phyloP scores from a whole-genome alignment of 148 eudicot species.

The Arbutus unedo region DNA sequence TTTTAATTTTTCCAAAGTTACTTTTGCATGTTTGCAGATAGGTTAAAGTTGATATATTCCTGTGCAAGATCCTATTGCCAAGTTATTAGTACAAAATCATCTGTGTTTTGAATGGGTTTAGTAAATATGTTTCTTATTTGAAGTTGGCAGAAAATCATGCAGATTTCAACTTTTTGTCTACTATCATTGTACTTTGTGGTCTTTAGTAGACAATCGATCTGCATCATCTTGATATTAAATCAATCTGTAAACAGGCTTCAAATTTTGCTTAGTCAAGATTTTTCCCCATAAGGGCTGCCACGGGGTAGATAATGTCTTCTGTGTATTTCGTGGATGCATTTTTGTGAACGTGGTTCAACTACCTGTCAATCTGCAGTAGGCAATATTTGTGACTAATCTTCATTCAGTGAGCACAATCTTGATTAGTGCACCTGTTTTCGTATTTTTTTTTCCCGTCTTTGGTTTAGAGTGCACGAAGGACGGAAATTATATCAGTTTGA shows the following conservation, averaged over 20 bases:
- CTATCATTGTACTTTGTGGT: neutral
- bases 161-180: neutral
- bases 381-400: conserved; percentile 13
- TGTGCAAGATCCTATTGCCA: neutral
- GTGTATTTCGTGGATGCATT: neutral
- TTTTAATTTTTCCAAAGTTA: neutral
- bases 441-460: neutral
- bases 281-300: conserved; percentile 13
- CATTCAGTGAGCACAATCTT: neutral
- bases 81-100: neutral
- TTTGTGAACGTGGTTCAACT: neutral
- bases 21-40: neutral
- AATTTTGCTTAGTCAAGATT: neutral
- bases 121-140: too few species aligned
- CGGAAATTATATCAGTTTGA: conserved; percentile 53
- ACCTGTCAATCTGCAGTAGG: neutral
- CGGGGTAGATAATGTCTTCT: neutral
- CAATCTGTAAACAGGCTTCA: neutral
- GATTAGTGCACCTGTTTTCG: neutral
- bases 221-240: neutral
- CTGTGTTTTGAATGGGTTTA: neutral
- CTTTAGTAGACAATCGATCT: neutral
- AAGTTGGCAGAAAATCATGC: neutral
- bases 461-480: conserved; percentile 76
- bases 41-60: neutral